phyloP scores from a whole-genome alignment of 78 protist genomes.

The Dictyostelium brefeldianum region DNA sequence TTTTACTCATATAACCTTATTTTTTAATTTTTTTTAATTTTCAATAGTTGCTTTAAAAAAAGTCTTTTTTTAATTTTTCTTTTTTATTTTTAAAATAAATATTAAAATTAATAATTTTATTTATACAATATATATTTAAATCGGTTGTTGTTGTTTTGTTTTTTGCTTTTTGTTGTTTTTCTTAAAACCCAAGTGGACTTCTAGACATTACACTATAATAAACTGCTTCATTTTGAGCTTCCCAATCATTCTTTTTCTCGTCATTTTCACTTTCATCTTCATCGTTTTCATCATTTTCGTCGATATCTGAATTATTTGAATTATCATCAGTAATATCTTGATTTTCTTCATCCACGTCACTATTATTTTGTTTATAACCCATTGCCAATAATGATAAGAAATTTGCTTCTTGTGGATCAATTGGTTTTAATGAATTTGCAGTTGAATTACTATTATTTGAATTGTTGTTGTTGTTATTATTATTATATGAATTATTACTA shows the following conservation, averaged over 20 bases:
- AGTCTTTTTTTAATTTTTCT: too few relatives aligned
- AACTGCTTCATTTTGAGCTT: conserved; percentile 6
- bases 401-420: conserved; percentile 59
- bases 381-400: conserved; percentile 53
- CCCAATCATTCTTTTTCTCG: conserved; percentile 13
- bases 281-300: neutral
- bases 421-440: conserved; percentile 28
- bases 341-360: neutral
- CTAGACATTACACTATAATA: conserved; percentile 57
- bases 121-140: too few relatives aligned
- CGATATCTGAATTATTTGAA: neutral
- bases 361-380: conserved; percentile 28
- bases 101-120: too few relatives aligned
- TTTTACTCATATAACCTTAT: too few relatives aligned
- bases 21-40: too few relatives aligned
- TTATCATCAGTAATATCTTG: neutral
- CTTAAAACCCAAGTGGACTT: conserved; percentile 10
- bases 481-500: neutral
- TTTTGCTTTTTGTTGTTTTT: too few relatives aligned
- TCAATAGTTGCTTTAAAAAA: too few relatives aligned
- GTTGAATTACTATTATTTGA: neutral
- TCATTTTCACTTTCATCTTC: conserved; percentile 5
- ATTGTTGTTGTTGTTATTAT: neutral
- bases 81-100: too few relatives aligned
- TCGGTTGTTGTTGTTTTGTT: neutral